Percentiles rank a stretch among this genome's conserved stretches.
phyloP scores from a whole-genome alignment of 305 asterid genomes.

The Ajuga reptans region DNA sequence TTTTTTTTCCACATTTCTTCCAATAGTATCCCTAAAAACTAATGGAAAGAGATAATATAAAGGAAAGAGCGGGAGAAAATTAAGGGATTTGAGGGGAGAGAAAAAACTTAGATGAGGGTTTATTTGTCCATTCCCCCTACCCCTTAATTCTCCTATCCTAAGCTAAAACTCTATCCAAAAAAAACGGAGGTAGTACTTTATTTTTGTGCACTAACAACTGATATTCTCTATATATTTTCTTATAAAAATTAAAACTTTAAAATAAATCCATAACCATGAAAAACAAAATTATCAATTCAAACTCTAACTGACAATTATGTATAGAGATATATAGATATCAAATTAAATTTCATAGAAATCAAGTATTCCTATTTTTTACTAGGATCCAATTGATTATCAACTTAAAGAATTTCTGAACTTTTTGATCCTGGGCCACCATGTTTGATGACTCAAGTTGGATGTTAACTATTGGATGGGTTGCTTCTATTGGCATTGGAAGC shows the following conservation, averaged over 20 bases:
- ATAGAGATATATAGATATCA: too few species aligned
- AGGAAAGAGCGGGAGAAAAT: too few species aligned
- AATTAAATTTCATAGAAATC: neutral
- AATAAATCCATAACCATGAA: neutral
- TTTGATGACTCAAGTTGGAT: neutral
- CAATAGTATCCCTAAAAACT: too few species aligned
- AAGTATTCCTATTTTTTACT: neutral
- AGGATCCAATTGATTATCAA: neutral
- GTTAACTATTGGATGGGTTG: neutral
- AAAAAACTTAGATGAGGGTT: too few species aligned
- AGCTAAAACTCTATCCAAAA: too few species aligned
- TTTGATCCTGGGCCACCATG: neutral
- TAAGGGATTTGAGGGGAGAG: too few species aligned
- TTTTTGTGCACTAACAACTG: neutral
- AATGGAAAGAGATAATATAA: too few species aligned
- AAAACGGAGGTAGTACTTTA: too few species aligned
- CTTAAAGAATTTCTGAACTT: neutral
- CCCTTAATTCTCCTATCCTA: too few species aligned
- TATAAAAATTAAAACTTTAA: neutral
- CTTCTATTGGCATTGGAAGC: neutral
- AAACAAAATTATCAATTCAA: neutral
- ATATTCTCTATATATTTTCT: neutral
- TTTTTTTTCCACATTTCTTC: too few species aligned
- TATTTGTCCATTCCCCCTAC: too few species aligned
- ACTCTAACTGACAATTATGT: too few species aligned